Evolutionary conservation across 2,329 filamentous ascomycete species (phyloP), one percentile per base, ranked within the genome.

Genomic region (Rhynchosporium agropyri): DNA sequence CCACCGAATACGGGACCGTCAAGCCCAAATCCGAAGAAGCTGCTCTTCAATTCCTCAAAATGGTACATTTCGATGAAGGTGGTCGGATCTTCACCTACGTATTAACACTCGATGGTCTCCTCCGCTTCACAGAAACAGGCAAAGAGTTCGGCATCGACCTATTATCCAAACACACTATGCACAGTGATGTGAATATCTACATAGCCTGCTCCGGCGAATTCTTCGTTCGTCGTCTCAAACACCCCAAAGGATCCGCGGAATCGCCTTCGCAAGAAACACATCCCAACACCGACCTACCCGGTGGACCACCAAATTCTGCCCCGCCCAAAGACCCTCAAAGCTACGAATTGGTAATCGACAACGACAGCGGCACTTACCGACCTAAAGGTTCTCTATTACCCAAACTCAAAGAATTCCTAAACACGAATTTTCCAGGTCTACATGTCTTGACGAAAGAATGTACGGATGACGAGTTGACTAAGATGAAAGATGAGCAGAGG

Each of bases 141-240:
- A 95, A 95, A 71, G 93, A 97, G 72, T 97, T 97, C 64, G 92
- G 93, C 58, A 92, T 98, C 71, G 94, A 97, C 77, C 81, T 97
- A 75, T 78, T 98, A 71, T 92, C 89, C 76, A 98, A 98, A 75
- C 94, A 98, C 76, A 96, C 92, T 46, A 97, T 98, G 92, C 94
- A 98, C 78, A 94, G 91, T 68, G 89, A 97, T 75, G 93, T 97
- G 1, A 90, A 88, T 42, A 89, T 91, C 2, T 97, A 97, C 75
- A 91, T 97, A 67, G 94, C 93, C 28, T 97, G 88, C 74, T 92
- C 90, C 0, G 94, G 94, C 48, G 94, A 98, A 74, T 98, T 98
- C 76, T 95, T 97, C 75, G 83, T 98, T 66, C 85, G 92, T 13
- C 84, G 89, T 2, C 80, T 91, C 31, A 83, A 80, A 66, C 80